These are phyloP conservation scores for Chaetomidium leptoderma DNA, from an alignment of 495 filamentous ascomycete genomes.

Conservation along the genomic window DNA sequence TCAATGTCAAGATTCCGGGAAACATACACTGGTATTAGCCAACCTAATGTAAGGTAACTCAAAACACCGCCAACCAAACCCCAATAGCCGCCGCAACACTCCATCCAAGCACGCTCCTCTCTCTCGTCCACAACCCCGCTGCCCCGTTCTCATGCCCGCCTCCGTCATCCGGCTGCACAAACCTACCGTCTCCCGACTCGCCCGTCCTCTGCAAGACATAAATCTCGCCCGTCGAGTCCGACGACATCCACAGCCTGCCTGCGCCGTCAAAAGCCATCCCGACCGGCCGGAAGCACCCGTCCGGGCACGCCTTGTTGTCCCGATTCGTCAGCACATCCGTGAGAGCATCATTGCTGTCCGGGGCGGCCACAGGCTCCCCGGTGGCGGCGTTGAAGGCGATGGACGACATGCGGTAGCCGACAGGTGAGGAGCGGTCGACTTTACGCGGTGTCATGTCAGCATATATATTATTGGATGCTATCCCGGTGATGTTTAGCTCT, in stretches of 20 bases:
- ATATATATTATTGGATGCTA: too few relatives aligned
- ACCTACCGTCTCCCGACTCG: background rate
- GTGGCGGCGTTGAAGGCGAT: constrained; percentile 34
- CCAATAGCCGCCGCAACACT: constrained; percentile 2
- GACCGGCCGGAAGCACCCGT: constrained; percentile 49
- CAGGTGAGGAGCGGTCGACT: constrained; percentile 42
- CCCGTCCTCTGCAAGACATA: constrained; percentile 38
- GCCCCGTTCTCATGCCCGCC: background rate
- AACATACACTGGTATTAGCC: too few relatives aligned
- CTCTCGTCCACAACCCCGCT: background rate
- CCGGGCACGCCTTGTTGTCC: constrained; percentile 42
- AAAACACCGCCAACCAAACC: constrained; percentile 5
- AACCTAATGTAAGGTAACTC: background rate
- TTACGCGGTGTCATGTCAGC: background rate
- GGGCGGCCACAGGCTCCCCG: constrained; percentile 38
- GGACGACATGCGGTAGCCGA: constrained; percentile 48
- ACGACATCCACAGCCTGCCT: constrained; percentile 46
- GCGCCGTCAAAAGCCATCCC: constrained; percentile 44
- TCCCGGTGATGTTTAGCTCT: too few relatives aligned
- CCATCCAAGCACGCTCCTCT: constrained; percentile 4
- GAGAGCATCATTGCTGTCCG: constrained; percentile 35
- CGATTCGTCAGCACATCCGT: constrained; percentile 47
- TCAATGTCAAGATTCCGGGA: too few relatives aligned
- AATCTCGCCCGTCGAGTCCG: constrained; percentile 51
- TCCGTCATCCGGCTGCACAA: constrained; percentile 10